Base-by-base conservation (phyloP, 345 rosid species). In the Isatis tinctoria region DNA sequence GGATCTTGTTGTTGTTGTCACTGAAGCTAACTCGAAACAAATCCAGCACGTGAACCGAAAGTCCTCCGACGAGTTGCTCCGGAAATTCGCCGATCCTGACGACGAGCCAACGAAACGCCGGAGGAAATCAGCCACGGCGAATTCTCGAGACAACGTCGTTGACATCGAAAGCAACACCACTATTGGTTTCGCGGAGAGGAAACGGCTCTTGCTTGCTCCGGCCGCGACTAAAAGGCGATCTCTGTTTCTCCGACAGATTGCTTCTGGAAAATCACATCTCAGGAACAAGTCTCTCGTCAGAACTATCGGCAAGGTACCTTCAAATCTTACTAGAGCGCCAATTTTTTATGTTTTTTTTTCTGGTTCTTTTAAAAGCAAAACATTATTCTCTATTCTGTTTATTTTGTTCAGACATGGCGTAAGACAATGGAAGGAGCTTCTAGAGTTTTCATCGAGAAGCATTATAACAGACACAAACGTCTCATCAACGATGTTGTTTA, bases 381-480 rank as follows among this genome's bases (percentile, higher is more conserved):
- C 3, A 49, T 27, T 59, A 39, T 10, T 11, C 0, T 16, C 1
- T 59, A 17, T 8, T 26, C 20, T 43, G 32, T 13, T 44, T 0
- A 10, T 4, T 51, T 53, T 53, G 5, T 59, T 82, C 84, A 90
- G 98, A 90, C 96, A 43, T 92, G 97, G 97, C 88, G 93, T 16
- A 88, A 74, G 73, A 90, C 97, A 13, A 77, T 95, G 60, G 92
- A 88, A 73, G 94, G 97, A 73, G 97, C 99, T 4, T 85, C 97
- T 0, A 85, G 79, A 65, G 85, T 84, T 37, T 81, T 95, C 63
- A 57, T 92, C 72, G 96, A 92, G 83, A 95, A 82, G 82, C 96
- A 86, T 63, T 88, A 85, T 71, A 85, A 86, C 70, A 82, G 90
- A 47, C 99, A 90, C 49, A 86, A 74, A 72, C 96, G 97, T 70